phyloP scores from a whole-genome alignment of 352 stramenopile species.

The Paralagenidium karlingii region DNA sequence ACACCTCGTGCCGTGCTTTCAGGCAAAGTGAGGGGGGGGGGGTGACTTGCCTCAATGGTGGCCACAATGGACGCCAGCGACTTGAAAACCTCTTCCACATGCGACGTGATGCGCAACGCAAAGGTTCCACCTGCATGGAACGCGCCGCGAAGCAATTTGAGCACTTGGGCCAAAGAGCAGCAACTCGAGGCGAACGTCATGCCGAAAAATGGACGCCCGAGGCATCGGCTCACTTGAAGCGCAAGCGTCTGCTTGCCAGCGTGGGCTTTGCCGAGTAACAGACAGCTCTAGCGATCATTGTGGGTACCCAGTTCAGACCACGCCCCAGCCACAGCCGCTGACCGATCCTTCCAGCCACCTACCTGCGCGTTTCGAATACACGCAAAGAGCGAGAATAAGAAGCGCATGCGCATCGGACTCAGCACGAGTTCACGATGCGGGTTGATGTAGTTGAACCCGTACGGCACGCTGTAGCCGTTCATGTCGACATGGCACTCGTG shows the following conservation, averaged over 20 bases:
- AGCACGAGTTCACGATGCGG: constrained; percentile 15
- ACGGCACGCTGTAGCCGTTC: constrained; percentile 27
- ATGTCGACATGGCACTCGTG: constrained; percentile 53
- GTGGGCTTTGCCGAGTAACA: constrained; percentile 9
- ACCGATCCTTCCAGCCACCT: too few relatives aligned
- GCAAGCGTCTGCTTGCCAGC: constrained; percentile 25
- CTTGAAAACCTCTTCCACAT: neutral
- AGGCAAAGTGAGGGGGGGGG: too few relatives aligned
- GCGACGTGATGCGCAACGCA: neutral
- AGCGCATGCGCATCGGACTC: constrained; percentile 28
- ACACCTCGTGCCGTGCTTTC: too few relatives aligned
- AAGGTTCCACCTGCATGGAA: constrained; percentile 10
- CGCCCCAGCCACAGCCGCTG: too few relatives aligned
- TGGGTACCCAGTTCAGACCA: too few relatives aligned
- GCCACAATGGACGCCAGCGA: constrained; percentile 1
- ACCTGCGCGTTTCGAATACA: constrained; percentile 24
- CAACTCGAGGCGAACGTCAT: neutral
- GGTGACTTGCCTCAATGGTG: constrained; percentile 4
- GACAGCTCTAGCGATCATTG: constrained; percentile 4
- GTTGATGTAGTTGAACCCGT: constrained; percentile 54
- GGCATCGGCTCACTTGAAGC: constrained; percentile 22
- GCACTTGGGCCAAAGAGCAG: neutral
- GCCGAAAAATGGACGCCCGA: constrained; percentile 29
- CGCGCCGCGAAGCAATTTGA: constrained; percentile 3
- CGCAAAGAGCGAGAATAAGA: constrained; percentile 31